phyloP scores from a whole-genome alignment of 306 rosid genomes.

The Hippophae rhamnoides region DNA sequence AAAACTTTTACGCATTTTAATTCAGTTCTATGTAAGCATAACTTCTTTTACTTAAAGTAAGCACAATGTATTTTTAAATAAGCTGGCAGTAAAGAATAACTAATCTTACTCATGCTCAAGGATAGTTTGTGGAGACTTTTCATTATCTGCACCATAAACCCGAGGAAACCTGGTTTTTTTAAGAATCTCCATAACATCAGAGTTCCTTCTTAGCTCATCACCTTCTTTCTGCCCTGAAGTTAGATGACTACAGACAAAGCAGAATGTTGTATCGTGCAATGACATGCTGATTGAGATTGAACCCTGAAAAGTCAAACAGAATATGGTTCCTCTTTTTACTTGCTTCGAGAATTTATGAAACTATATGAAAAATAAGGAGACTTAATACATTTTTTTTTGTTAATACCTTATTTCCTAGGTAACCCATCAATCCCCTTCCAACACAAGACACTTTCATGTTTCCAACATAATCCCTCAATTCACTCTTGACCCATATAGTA shows the following conservation, averaged over 20 bases:
- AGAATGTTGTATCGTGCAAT: constrained; percentile 84
- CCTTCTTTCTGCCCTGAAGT: constrained; percentile 99
- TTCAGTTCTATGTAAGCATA: too few relatives aligned
- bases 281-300: constrained; percentile 97
- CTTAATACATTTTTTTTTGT: background rate
- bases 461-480: constrained; percentile 68
- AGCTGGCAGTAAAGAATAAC: constrained; percentile 4
- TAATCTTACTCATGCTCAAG: constrained; percentile 89
- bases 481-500: constrained; percentile 92
- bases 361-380: background rate
- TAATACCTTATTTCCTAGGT: constrained; percentile 93
- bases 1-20: too few relatives aligned
- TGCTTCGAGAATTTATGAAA: background rate
- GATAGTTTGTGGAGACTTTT: constrained; percentile 91
- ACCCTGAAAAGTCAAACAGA: constrained; percentile 58
- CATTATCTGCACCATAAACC: constrained; percentile 56
- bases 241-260: constrained; percentile 89
- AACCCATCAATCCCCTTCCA: constrained; percentile 99
- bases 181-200: constrained; percentile 93
- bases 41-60: background rate
- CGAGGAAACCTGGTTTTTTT: constrained; percentile 90
- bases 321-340: constrained; percentile 11
- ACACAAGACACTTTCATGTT: constrained; percentile 96
- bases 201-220: constrained; percentile 90
- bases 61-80: background rate